A percentile compares a stretch with the other conserved stretches of the same genome.
Evolutionary conservation across 2,329 filamentous ascomycete genomes (phyloP).

Genomic region (Talaromyces sp.): DNA sequence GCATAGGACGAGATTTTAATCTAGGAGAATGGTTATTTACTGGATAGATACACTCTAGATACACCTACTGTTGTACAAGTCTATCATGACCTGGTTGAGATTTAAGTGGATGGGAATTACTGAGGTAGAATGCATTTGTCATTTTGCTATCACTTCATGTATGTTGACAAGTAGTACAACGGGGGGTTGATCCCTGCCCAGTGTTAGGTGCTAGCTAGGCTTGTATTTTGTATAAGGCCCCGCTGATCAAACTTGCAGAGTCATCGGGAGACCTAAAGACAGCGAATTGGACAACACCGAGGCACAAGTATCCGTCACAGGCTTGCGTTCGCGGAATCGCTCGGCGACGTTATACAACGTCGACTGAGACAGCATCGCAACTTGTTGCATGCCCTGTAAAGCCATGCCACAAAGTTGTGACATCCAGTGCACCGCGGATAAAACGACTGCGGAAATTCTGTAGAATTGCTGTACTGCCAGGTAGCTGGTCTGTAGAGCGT

Average conservation of each 20-base stretch:
- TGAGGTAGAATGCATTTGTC: not conserved
- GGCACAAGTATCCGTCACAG: not conserved
- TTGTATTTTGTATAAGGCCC: not conserved
- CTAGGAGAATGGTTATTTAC: no score
- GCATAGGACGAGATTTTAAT: no score
- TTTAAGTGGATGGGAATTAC: not conserved
- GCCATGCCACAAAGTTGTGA: not conserved
- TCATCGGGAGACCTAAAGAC: not conserved
- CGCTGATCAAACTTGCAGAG: not conserved
- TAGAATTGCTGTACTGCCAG: not conserved
- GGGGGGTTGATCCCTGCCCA: not conserved
- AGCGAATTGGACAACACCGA: not conserved
- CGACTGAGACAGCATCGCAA: not conserved
- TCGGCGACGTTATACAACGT: not conserved
- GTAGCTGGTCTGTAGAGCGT: not conserved
- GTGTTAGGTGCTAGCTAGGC: not conserved
- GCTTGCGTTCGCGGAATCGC: not conserved
- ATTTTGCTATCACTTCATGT: not conserved
- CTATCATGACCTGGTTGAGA: not conserved
- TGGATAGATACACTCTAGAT: no score
- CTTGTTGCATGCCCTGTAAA: conserved; percentile 3
- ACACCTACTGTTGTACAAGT: not conserved
- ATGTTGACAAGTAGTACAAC: not conserved
- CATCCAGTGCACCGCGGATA: not conserved
- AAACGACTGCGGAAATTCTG: not conserved